phyloP scores from a whole-genome alignment of 495 filamentous ascomycete species.

The Aspergillus conjunctus region DNA sequence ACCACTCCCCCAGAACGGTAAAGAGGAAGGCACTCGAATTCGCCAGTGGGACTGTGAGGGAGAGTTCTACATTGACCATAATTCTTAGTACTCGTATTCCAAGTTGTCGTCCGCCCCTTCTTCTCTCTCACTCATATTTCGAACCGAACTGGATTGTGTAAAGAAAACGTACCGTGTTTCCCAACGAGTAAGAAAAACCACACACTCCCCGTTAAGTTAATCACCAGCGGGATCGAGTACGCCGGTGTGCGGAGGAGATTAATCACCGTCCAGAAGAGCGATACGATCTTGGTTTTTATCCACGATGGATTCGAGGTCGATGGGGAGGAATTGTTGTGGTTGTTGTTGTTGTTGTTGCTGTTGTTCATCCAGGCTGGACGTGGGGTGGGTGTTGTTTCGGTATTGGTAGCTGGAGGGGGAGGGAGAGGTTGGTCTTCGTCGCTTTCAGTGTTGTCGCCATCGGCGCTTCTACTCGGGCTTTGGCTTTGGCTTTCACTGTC shows the following conservation, averaged over 20 bases:
- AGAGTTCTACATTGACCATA: conserved; percentile 65
- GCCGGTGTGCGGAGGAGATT: conserved; percentile 79
- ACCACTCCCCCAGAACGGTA: conserved; percentile 94
- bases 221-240: conserved; percentile 81
- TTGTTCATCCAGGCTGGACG: conserved; percentile 31
- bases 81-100: no score
- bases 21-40: conserved; percentile 95
- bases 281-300: conserved; percentile 56
- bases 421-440: conserved; percentile 29
- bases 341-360: background rate
- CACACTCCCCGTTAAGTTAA: conserved; percentile 92
- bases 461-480: conserved; percentile 4
- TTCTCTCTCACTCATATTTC: no score
- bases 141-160: no score
- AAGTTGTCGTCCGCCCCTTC: no score
- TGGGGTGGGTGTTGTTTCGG: background rate
- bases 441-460: conserved; percentile 14
- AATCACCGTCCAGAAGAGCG: conserved; percentile 67
- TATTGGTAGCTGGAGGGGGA: conserved; percentile 8
- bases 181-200: conserved; percentile 98
- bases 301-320: conserved; percentile 30
- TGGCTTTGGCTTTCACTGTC: background rate
- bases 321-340: background rate
- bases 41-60: conserved; percentile 89
- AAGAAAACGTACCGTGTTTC: conserved; percentile 69